Percentiles rank a stretch among this genome's conserved stretches.
Evolutionary conservation across 2,329 filamentous ascomycete species (phyloP).

Genomic region (Fonsecaea monophora): DNA sequence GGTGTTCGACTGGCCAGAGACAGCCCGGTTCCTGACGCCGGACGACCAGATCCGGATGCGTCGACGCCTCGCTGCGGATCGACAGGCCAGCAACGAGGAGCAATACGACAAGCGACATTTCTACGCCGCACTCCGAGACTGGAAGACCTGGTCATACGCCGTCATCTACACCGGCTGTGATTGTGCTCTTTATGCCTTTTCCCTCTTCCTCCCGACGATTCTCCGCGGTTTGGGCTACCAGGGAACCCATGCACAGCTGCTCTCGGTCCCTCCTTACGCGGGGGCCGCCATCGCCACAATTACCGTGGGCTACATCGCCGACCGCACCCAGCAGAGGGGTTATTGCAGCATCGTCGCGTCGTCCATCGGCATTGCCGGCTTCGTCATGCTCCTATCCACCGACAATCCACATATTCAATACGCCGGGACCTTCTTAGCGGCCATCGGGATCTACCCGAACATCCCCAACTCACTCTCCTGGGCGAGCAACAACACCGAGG

Average conservation of each 20-base stretch:
- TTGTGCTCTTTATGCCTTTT: slow-evolving; percentile 65
- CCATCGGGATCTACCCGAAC: slow-evolving; percentile 85
- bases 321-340: slow-evolving; percentile 65
- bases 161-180: slow-evolving; percentile 60
- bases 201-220: slow-evolving; percentile 64
- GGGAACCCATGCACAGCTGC: slow-evolving; percentile 67
- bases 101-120: slow-evolving; percentile 55
- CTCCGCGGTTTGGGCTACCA: slow-evolving; percentile 63
- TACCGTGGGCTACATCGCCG: slow-evolving; percentile 64
- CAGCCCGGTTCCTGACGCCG: slow-evolving; percentile 52
- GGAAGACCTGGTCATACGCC: slow-evolving; percentile 55
- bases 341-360: slow-evolving; percentile 73
- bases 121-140: slow-evolving; percentile 57
- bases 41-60: slow-evolving; percentile 50
- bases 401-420: slow-evolving; percentile 19
- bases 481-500: slow-evolving; percentile 86
- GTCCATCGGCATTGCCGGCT: slow-evolving; percentile 74
- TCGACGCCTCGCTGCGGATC: slow-evolving; percentile 51
- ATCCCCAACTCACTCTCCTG: slow-evolving; percentile 88
- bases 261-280: slow-evolving; percentile 71
- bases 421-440: slow-evolving; percentile 81
- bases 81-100: slow-evolving; percentile 52
- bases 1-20: slow-evolving; percentile 59
- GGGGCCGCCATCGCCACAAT: slow-evolving; percentile 63
- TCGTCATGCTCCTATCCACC: slow-evolving; percentile 72